Evolutionary conservation across 768 basidiomycete species (phyloP).

Genomic region (Boletus huronensis): DNA sequence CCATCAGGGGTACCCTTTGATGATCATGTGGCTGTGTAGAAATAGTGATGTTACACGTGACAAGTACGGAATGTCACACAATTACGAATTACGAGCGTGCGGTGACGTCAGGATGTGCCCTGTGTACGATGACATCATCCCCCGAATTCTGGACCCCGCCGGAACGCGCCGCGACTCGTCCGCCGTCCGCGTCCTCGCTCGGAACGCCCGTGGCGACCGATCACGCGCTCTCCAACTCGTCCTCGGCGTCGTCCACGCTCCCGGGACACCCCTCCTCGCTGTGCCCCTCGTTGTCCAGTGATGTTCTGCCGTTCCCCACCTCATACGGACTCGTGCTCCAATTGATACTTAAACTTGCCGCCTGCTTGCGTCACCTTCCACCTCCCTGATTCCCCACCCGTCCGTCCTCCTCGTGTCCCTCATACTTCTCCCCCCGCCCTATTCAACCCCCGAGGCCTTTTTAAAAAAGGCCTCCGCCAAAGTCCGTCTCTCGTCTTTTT

Average conservation of each 20-base stretch:
- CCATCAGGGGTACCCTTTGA: conserved; percentile 49
- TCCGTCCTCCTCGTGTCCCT: conserved; percentile 29
- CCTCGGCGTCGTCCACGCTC: conserved; percentile 23
- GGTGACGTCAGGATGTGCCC: conserved; percentile 30
- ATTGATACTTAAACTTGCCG: conserved; percentile 8
- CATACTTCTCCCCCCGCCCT: conserved; percentile 29
- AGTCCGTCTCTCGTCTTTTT: conserved; percentile 21
- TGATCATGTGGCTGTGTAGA: conserved; percentile 18
- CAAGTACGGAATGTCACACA: background rate
- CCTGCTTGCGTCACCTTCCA: conserved; percentile 24
- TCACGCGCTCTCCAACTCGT: conserved; percentile 11
- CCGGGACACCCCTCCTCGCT: conserved; percentile 12
- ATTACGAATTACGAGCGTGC: background rate
- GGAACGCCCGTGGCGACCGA: conserved; percentile 19
- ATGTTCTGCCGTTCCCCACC: conserved; percentile 6
- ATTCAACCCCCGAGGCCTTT: conserved; percentile 18
- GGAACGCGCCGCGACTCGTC: conserved; percentile 26
- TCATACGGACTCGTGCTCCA: conserved; percentile 17
- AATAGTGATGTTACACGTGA: background rate
- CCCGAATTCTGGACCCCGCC: conserved; percentile 25
- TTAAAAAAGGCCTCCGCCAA: conserved; percentile 16
- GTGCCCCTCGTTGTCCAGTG: conserved; percentile 9
- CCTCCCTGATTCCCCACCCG: conserved; percentile 19
- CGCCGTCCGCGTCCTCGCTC: conserved; percentile 11
- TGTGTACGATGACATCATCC: conserved; percentile 30